phyloP scores from a whole-genome alignment of 257 asterid genomes.

The Lycium barbarum region DNA sequence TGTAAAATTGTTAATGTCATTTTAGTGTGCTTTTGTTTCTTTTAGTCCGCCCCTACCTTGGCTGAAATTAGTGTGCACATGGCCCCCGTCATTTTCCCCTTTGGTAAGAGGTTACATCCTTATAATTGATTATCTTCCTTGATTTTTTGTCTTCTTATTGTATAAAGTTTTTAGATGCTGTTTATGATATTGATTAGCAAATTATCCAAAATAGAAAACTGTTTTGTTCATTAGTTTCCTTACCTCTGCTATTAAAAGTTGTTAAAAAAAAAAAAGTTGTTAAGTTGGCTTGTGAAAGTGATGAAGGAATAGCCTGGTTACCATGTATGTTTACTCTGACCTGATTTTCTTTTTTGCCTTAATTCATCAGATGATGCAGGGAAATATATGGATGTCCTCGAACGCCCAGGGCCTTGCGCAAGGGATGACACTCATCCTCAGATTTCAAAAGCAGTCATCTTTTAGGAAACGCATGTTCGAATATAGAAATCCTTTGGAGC shows the following conservation, averaged over 20 bases:
- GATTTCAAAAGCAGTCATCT: constrained; percentile 50
- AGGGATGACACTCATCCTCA: constrained; percentile 48
- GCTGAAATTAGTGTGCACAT: background rate
- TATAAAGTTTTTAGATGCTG: background rate
- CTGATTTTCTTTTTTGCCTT: background rate
- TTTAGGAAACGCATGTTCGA: constrained; percentile 45
- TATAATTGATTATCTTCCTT: background rate
- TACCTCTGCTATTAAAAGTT: background rate
- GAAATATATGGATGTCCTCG: constrained; percentile 54
- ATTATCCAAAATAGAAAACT: background rate
- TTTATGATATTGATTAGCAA: background rate
- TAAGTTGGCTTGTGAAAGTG: constrained; percentile 12
- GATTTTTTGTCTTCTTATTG: background rate
- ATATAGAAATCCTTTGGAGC: constrained; percentile 35
- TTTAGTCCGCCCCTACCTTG: background rate
- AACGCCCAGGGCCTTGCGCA: constrained; percentile 46
- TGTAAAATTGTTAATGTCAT: constrained; percentile 1
- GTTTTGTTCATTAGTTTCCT: background rate
- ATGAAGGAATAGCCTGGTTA: background rate
- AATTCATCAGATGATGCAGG: constrained; percentile 56
- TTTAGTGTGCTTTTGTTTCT: constrained; percentile 14
- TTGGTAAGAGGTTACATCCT: constrained; percentile 20
- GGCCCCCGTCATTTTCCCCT: background rate
- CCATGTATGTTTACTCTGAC: constrained; percentile 4
- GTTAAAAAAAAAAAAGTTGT: no score